Conservation (phyloP, 176 grass and related monocot species). For the Oryza nivara region DNA sequence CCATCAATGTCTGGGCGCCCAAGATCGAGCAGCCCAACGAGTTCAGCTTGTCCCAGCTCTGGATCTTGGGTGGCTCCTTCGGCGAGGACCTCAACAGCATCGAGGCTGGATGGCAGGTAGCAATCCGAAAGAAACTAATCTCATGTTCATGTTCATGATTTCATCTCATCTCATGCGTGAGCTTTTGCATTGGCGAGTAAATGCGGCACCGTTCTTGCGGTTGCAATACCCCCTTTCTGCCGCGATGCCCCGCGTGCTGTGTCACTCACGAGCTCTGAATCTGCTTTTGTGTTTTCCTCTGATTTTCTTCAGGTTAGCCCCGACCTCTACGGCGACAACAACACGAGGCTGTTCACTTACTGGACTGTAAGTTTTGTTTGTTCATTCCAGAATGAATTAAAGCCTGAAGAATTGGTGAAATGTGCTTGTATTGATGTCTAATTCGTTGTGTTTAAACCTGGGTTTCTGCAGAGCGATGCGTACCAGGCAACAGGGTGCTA, state of each 20-base stretch:
- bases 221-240: constrained; percentile 2
- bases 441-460: neutral
- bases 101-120: constrained; percentile 96
- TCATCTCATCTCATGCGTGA: constrained; percentile 21
- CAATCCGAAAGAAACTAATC: constrained; percentile 13
- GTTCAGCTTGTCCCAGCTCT: constrained; percentile 92
- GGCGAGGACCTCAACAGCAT: constrained; percentile 90
- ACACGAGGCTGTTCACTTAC: constrained; percentile 92
- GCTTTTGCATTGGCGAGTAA: constrained; percentile 39
- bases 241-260: constrained; percentile 5
- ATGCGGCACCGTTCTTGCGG: constrained; percentile 45
- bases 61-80: constrained; percentile 85
- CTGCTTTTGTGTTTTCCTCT: constrained; percentile 11
- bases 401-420: neutral
- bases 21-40: constrained; percentile 82
- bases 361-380: constrained; percentile 78
- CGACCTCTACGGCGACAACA: constrained; percentile 88
- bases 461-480: constrained; percentile 66
- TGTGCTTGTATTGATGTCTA: neutral
- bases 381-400: neutral
- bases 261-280: constrained; percentile 62
- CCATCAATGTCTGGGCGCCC: constrained; percentile 93
- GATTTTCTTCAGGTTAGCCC: constrained; percentile 74
- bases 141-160: neutral
- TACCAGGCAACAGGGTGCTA: constrained; percentile 94